Evolutionary conservation across 1,139 yeast species (phyloP).

Genomic region (Zygotorulaspora mrakii): DNA sequence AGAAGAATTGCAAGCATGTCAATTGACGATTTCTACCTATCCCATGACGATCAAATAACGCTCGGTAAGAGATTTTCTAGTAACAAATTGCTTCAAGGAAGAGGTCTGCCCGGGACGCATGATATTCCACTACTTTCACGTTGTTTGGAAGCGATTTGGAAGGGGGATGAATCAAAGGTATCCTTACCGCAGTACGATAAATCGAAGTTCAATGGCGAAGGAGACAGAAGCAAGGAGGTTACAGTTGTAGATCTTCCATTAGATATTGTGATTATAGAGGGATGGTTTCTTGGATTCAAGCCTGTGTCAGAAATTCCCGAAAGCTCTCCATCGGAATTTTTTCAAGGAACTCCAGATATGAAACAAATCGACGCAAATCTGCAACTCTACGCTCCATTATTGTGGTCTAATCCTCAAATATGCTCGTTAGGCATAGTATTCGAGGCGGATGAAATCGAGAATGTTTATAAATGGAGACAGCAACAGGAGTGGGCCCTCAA

Average conservation of each 20-base stretch:
- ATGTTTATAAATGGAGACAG: constrained; percentile 76
- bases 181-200: constrained; percentile 73
- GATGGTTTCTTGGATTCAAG: constrained; percentile 86
- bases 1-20: constrained; percentile 53
- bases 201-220: constrained; percentile 65
- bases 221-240: constrained; percentile 55
- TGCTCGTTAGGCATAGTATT: constrained; percentile 62
- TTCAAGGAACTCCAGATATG: constrained; percentile 30
- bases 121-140: constrained; percentile 47
- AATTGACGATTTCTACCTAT: constrained; percentile 81
- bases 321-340: too few species aligned
- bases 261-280: constrained; percentile 77
- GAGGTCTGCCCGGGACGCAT: constrained; percentile 96
- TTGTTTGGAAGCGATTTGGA: constrained; percentile 31
- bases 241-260: constrained; percentile 40
- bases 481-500: constrained; percentile 79
- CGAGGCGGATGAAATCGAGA: constrained; percentile 53
- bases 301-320: constrained; percentile 40
- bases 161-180: constrained; percentile 25
- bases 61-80: constrained; percentile 42
- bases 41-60: constrained; percentile 53
- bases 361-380: constrained; percentile 50
- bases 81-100: constrained; percentile 62
- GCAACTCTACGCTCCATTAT: constrained; percentile 48
- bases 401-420: constrained; percentile 57